Percentiles rank a stretch among this genome's conserved stretches.
Conservation (phyloP, 805 yeast species). For the Candida koratica region DNA sequence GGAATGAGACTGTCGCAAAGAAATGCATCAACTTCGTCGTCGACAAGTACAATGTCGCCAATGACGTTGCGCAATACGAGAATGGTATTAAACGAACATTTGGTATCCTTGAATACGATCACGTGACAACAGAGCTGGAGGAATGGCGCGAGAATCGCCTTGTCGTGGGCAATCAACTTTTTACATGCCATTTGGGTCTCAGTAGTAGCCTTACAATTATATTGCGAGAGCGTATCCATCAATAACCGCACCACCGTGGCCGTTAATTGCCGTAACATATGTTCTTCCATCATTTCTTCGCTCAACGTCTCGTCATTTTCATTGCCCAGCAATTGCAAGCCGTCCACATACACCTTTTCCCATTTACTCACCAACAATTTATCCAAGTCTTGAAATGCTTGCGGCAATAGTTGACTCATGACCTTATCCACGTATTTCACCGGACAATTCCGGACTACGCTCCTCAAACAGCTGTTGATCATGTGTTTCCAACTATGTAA, state of each 20-base stretch:
- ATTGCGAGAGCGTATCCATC: constrained; percentile 84
- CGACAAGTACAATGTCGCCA: constrained; percentile 61
- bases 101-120: constrained; percentile 79
- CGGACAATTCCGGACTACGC: constrained; percentile 87
- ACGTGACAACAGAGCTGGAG: constrained; percentile 71
- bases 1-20: constrained; percentile 64
- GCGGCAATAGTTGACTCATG: constrained; percentile 75
- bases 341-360: constrained; percentile 60
- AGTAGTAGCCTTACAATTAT: constrained; percentile 48
- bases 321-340: constrained; percentile 53
- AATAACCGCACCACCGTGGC: constrained; percentile 84
- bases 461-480: constrained; percentile 83
- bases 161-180: constrained; percentile 58
- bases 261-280: constrained; percentile 85
- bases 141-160: constrained; percentile 71
- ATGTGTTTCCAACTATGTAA: constrained; percentile 97
- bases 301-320: constrained; percentile 78
- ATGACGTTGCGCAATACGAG: constrained; percentile 72
- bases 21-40: constrained; percentile 71
- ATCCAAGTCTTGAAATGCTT: constrained; percentile 68
- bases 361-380: constrained; percentile 70
- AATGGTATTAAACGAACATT: constrained; percentile 89
- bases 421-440: constrained; percentile 59
- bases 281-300: constrained; percentile 99
- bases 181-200: constrained; percentile 66